Conservation (phyloP, 2,329 filamentous ascomycete genomes). For the Penicillium frequentans region DNA sequence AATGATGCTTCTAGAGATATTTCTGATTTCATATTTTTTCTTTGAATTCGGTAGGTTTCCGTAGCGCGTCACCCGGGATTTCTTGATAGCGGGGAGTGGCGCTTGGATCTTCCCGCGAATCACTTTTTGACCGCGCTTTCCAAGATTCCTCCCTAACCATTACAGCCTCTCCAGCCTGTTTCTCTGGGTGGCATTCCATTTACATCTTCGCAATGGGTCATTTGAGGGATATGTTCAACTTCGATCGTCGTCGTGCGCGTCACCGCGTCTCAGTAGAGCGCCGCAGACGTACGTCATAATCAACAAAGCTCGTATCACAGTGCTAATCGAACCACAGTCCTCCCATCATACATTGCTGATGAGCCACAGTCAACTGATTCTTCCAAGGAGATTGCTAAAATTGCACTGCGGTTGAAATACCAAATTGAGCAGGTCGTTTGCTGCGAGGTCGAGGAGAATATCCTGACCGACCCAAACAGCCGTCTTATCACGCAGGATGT, state of each 20-base stretch:
- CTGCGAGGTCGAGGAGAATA: slow-evolving; percentile 78
- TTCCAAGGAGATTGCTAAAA: slow-evolving; percentile 78
- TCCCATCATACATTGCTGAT: slow-evolving; percentile 42
- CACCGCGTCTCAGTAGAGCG: slow-evolving; percentile 39
- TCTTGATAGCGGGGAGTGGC: slow-evolving; percentile 3
- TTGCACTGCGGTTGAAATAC: slow-evolving; percentile 85
- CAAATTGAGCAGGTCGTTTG: slow-evolving; percentile 86
- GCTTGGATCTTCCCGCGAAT: slow-evolving; percentile 10
- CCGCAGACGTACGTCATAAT: slow-evolving; percentile 41
- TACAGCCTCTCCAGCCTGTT: background rate
- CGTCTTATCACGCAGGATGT: slow-evolving; percentile 79
- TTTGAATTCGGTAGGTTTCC: background rate
- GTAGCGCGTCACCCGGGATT: background rate
- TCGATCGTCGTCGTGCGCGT: slow-evolving; percentile 26
- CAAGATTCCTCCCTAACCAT: background rate
- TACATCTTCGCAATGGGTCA: slow-evolving; percentile 33
- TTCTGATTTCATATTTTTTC: background rate
- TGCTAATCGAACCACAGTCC: slow-evolving; percentile 34
- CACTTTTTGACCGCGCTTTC: slow-evolving; percentile 4
- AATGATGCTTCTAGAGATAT: slow-evolving; percentile 8
- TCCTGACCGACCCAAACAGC: slow-evolving; percentile 78
- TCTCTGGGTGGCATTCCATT: background rate
- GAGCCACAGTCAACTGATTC: slow-evolving; percentile 64
- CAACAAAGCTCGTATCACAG: slow-evolving; percentile 2
- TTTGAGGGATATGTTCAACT: slow-evolving; percentile 37